Evolutionary conservation across 1,139 yeast species (phyloP).

Genomic region (Sugiyamaella castrensis): DNA sequence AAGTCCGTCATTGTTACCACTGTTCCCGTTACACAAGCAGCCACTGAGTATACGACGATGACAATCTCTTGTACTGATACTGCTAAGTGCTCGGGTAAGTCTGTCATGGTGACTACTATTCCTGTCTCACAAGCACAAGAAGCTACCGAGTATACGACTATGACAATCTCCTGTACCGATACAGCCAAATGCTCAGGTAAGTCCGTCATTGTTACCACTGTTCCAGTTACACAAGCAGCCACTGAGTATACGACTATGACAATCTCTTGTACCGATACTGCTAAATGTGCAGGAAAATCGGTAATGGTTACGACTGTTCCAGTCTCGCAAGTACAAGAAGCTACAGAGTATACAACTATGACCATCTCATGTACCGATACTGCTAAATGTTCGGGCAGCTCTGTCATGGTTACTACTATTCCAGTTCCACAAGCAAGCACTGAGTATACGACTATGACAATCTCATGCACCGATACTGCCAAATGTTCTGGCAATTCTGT

Average conservation of each 20-base stretch:
- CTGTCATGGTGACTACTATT: slow-evolving; percentile 10
- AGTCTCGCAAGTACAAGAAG: neutral
- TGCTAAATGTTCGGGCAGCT: slow-evolving; percentile 13
- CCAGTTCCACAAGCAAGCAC: slow-evolving; percentile 8
- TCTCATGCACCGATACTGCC: slow-evolving; percentile 9
- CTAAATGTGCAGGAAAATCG: slow-evolving; percentile 8
- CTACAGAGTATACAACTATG: slow-evolving; percentile 1
- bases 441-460: neutral
- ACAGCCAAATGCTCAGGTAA: slow-evolving; percentile 8
- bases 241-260: slow-evolving; percentile 1
- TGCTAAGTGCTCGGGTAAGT: slow-evolving; percentile 10
- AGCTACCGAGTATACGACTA: slow-evolving; percentile 1
- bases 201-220: slow-evolving; percentile 4
- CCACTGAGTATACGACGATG: slow-evolving; percentile 5
- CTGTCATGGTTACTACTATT: slow-evolving; percentile 2
- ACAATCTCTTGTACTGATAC: slow-evolving; percentile 13
- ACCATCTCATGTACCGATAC: slow-evolving; percentile 14
- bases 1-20: slow-evolving; percentile 7
- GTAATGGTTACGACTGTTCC: slow-evolving; percentile 6
- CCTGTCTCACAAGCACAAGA: slow-evolving; percentile 7
- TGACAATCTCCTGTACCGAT: slow-evolving; percentile 9
- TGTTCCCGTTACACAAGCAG: slow-evolving; percentile 5
- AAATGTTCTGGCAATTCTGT: slow-evolving; percentile 8
- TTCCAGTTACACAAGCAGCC: slow-evolving; percentile 2
- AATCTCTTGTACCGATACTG: slow-evolving; percentile 8